Conservation (phyloP, 345 rosid genomes). For the Kandelia obovata region DNA sequence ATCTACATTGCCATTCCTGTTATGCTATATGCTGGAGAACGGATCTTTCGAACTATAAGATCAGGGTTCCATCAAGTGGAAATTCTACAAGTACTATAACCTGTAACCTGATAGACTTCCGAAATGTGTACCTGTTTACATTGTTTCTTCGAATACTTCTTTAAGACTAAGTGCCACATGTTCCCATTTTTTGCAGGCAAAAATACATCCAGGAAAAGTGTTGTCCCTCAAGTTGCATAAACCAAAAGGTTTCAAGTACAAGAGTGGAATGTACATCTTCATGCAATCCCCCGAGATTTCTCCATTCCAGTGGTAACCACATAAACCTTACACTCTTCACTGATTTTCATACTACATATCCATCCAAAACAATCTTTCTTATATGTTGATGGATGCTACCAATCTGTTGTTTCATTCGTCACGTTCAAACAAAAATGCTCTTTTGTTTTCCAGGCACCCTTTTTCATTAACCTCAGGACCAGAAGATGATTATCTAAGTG, state of each 20-base stretch:
- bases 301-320: conserved; percentile 47
- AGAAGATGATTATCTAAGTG: conserved; percentile 42
- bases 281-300: conserved; percentile 58
- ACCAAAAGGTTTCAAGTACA: conserved; percentile 43
- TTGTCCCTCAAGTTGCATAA: conserved; percentile 38
- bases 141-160: neutral
- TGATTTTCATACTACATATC: neutral
- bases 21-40: conserved; percentile 46
- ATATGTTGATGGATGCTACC: too few relatives aligned
- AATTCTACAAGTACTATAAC: conserved; percentile 33
- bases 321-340: neutral
- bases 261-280: conserved; percentile 49
- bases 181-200: conserved; percentile 29
- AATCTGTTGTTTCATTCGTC: neutral
- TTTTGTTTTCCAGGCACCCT: conserved; percentile 50
- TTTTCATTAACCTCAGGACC: conserved; percentile 57
- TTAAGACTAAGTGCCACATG: too few relatives aligned
- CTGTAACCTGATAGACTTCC: neutral
- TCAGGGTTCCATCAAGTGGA: conserved; percentile 33
- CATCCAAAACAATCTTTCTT: too few relatives aligned
- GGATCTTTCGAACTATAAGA: conserved; percentile 41
- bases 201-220: conserved; percentile 46
- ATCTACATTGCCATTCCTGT: conserved; percentile 53
- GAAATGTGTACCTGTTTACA: neutral
- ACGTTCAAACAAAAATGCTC: neutral